Conservation (phyloP, 331 rosid species). For the Stylosanthes scabra region DNA sequence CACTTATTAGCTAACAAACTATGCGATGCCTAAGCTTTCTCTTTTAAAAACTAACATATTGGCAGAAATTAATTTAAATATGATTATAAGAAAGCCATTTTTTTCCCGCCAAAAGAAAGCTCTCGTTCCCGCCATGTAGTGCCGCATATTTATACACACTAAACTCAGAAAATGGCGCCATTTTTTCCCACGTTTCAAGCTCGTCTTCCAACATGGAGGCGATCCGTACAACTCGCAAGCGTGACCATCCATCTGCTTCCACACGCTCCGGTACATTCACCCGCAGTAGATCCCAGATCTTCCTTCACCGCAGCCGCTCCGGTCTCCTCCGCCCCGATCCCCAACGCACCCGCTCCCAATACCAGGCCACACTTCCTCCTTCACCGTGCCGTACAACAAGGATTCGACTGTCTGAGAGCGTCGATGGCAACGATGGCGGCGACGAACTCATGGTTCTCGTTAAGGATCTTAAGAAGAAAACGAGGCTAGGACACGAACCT, state of each 20-base stretch:
- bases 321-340: slow-evolving; percentile 32
- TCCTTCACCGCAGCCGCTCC: slow-evolving; percentile 40
- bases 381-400: not conserved
- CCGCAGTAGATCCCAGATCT: slow-evolving; percentile 38
- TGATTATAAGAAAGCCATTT: not conserved
- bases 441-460: slow-evolving; percentile 7
- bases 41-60: too few species aligned
- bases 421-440: not conserved
- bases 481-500: not conserved
- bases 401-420: not conserved
- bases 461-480: slow-evolving; percentile 25
- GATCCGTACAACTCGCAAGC: slow-evolving; percentile 34
- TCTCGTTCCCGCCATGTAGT: slow-evolving; percentile 38
- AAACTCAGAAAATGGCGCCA: slow-evolving; percentile 6
- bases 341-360: not conserved
- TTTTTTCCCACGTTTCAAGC: not conserved
- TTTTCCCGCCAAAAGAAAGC: slow-evolving; percentile 42
- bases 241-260: slow-evolving; percentile 12
- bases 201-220: slow-evolving; percentile 53
- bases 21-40: too few species aligned
- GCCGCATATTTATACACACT: not conserved
- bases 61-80: too few species aligned
- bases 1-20: too few species aligned
- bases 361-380: not conserved
- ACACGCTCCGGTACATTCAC: slow-evolving; percentile 18